Percentiles rank a stretch among this genome's conserved stretches.
phyloP scores from a whole-genome alignment of 2,329 filamentous ascomycete genomes.

The Epichloe gansuensis region DNA sequence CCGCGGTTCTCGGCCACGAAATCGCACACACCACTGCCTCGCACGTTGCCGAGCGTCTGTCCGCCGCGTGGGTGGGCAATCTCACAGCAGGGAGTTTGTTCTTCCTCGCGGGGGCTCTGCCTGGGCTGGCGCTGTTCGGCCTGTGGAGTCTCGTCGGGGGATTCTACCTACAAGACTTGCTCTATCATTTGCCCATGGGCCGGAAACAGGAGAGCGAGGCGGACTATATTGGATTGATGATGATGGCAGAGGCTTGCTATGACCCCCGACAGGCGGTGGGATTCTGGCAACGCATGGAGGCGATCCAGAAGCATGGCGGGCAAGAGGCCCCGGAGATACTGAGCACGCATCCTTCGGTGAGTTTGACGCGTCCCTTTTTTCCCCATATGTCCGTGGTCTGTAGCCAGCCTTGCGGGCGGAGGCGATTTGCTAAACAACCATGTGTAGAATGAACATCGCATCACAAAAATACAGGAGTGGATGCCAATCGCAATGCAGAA shows the following conservation, averaged over 20 bases:
- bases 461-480: slow-evolving; percentile 53
- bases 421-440: neutral
- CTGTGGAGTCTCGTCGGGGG: slow-evolving; percentile 33
- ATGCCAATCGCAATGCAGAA: slow-evolving; percentile 44
- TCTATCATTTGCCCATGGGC: slow-evolving; percentile 55
- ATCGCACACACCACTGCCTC: slow-evolving; percentile 64
- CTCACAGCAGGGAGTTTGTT: slow-evolving; percentile 37
- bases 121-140: slow-evolving; percentile 25
- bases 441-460: slow-evolving; percentile 43
- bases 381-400: too few species aligned
- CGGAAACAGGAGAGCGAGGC: slow-evolving; percentile 64
- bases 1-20: slow-evolving; percentile 66
- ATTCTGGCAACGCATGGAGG: slow-evolving; percentile 57
- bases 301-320: slow-evolving; percentile 23
- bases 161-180: slow-evolving; percentile 40
- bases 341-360: slow-evolving; percentile 62
- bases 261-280: slow-evolving; percentile 52
- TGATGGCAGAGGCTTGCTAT: slow-evolving; percentile 73
- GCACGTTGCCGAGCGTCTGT: slow-evolving; percentile 53
- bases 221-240: slow-evolving; percentile 68
- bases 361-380: slow-evolving; percentile 13
- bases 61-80: slow-evolving; percentile 37
- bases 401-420: too few species aligned
- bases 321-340: slow-evolving; percentile 55
- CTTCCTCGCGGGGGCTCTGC: slow-evolving; percentile 31